These are phyloP conservation scores for Schrenkiella parvula DNA, from an alignment of 345 rosid species.

Conservation along the genomic window DNA sequence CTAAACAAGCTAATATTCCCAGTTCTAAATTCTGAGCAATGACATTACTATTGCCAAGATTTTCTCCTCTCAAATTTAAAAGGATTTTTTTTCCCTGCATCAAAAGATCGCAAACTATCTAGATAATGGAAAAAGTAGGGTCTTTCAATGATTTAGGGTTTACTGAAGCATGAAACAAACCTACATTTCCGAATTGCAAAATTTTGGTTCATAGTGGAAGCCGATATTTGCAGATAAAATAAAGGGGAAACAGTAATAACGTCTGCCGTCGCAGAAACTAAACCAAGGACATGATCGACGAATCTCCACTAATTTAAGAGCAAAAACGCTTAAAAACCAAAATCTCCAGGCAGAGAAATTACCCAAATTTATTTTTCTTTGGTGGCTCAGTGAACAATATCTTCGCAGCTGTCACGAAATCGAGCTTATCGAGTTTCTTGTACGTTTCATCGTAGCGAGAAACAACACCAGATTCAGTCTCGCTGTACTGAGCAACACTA, in stretches of 20 bases:
- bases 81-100: neutral
- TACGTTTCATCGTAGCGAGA: conserved; percentile 52
- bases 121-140: neutral
- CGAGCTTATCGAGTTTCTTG: conserved; percentile 65
- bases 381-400: conserved; percentile 68
- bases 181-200: neutral
- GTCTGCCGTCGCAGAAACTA: neutral
- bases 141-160: conserved; percentile 1
- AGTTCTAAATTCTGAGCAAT: neutral
- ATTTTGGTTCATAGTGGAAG: neutral
- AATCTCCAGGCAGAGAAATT: conserved; percentile 2
- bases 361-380: conserved; percentile 78
- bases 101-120: neutral
- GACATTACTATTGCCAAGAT: neutral
- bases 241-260: neutral
- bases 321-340: neutral
- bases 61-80: neutral
- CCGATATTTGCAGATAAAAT: neutral
- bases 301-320: neutral
- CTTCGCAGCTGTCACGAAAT: conserved; percentile 71
- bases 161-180: neutral
- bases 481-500: conserved; percentile 40
- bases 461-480: conserved; percentile 42
- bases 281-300: conserved; percentile 12
- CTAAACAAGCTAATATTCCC: neutral